phyloP scores from a whole-genome alignment of 2,329 filamentous ascomycete genomes.

The Thermoascus crustaceus region DNA sequence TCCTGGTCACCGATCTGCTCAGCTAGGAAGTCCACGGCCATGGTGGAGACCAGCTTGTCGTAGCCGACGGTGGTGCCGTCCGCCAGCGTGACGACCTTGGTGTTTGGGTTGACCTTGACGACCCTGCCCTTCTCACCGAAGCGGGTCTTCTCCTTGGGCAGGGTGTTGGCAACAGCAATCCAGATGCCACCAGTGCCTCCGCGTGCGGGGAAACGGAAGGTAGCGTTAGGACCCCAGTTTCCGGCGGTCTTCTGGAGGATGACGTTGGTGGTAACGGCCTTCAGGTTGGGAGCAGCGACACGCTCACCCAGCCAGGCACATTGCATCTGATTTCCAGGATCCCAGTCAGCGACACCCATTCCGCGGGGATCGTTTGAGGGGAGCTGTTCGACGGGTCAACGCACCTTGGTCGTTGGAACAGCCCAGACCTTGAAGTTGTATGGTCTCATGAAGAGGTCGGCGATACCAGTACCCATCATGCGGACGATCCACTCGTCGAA shows the following conservation, averaged over 20 bases:
- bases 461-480: constrained; percentile 81
- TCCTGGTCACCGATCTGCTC: constrained; percentile 83
- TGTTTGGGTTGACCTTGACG: constrained; percentile 74
- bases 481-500: constrained; percentile 98
- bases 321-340: constrained; percentile 67
- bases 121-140: constrained; percentile 83
- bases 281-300: constrained; percentile 92
- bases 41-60: constrained; percentile 87
- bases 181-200: constrained; percentile 98
- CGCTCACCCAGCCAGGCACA: constrained; percentile 97
- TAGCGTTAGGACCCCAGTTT: constrained; percentile 96
- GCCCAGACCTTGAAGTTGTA: constrained; percentile 99
- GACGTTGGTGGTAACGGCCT: constrained; percentile 86
- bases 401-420: constrained; percentile 90
- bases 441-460: constrained; percentile 94
- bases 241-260: constrained; percentile 93
- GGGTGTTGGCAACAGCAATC: constrained; percentile 90
- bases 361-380: not conserved
- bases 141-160: constrained; percentile 83
- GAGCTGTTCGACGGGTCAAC: constrained; percentile 12
- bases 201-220: constrained; percentile 93
- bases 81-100: constrained; percentile 71
- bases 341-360: not conserved
- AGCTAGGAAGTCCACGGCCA: constrained; percentile 84
- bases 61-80: constrained; percentile 87